phyloP scores from a whole-genome alignment of 164 flowering plant genomes.

The Aristolochia fimbriata region DNA sequence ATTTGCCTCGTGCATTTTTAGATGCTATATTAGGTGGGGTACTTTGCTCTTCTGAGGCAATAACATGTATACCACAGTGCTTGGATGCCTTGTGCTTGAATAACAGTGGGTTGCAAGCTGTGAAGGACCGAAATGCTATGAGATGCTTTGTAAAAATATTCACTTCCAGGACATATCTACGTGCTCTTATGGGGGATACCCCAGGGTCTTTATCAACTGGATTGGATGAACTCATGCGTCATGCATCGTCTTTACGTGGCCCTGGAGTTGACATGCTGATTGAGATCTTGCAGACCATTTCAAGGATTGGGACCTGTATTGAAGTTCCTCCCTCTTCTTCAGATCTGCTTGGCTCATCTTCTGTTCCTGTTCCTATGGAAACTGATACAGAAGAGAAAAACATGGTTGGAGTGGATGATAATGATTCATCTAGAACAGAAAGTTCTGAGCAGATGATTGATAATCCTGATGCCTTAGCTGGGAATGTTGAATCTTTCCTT shows the following conservation, averaged over 20 bases:
- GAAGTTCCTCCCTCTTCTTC: constrained; percentile 28
- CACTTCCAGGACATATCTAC: constrained; percentile 65
- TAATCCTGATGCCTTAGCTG: constrained; percentile 34
- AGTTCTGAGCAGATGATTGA: constrained; percentile 39
- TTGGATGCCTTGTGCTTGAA: constrained; percentile 89
- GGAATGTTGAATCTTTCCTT: constrained; percentile 48
- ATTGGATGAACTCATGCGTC: constrained; percentile 89
- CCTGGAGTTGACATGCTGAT: constrained; percentile 81
- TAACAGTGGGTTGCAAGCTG: constrained; percentile 79
- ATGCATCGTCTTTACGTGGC: constrained; percentile 68
- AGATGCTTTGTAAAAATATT: constrained; percentile 84
- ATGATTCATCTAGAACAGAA: constrained; percentile 36
- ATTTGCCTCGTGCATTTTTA: constrained; percentile 71
- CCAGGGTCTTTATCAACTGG: constrained; percentile 70
- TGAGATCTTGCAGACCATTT: constrained; percentile 55
- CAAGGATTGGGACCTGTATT: constrained; percentile 51
- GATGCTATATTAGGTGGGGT: constrained; percentile 84
- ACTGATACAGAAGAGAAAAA: constrained; percentile 56
- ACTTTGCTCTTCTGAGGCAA: constrained; percentile 77
- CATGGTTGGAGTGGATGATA: constrained; percentile 28
- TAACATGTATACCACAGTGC: constrained; percentile 85
- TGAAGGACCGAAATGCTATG: constrained; percentile 74
- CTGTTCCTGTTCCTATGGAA: constrained; percentile 69
- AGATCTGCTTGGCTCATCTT: constrained; percentile 27
- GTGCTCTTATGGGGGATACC: constrained; percentile 63